phyloP scores from a whole-genome alignment of 1,139 yeast species.

The Magnusiomyces paraingens region DNA sequence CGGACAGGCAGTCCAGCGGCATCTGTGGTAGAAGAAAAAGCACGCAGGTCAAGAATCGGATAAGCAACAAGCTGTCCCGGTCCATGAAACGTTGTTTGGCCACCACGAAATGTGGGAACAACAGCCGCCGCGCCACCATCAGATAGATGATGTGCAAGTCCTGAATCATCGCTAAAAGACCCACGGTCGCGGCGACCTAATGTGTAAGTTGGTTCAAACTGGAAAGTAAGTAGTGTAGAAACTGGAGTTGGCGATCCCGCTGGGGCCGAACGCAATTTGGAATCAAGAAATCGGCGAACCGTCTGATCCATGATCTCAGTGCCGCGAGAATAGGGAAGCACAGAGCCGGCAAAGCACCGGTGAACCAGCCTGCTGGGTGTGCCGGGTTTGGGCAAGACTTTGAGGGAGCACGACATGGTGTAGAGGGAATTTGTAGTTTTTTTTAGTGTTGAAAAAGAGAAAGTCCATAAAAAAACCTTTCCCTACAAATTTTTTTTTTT shows the following conservation, averaged over 20 bases:
- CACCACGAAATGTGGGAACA: conserved; percentile 85
- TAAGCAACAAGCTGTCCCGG: conserved; percentile 90
- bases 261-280: conserved; percentile 35
- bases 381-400: conserved; percentile 4
- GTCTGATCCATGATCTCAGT: conserved; percentile 50
- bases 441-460: not conserved
- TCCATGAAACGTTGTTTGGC: conserved; percentile 95
- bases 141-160: conserved; percentile 18
- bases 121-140: conserved; percentile 42
- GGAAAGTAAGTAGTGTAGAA: conserved; percentile 68
- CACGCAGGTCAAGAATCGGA: conserved; percentile 66
- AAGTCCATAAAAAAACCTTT: not conserved
- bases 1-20: conserved; percentile 47
- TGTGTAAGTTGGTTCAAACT: conserved; percentile 78
- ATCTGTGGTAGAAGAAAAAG: conserved; percentile 37
- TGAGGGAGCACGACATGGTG: conserved; percentile 1
- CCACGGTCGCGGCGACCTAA: conserved; percentile 78
- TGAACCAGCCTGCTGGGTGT: conserved; percentile 8
- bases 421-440: not conserved
- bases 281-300: conserved; percentile 56
- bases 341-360: conserved; percentile 9
- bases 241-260: conserved; percentile 35
- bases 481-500: not conserved
- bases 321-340: conserved; percentile 10
- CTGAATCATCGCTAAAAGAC: conserved; percentile 35